These are phyloP conservation scores for Neocatenulostroma microsporum DNA, from an alignment of 2,329 filamentous ascomycete species.

Conservation along the genomic window DNA sequence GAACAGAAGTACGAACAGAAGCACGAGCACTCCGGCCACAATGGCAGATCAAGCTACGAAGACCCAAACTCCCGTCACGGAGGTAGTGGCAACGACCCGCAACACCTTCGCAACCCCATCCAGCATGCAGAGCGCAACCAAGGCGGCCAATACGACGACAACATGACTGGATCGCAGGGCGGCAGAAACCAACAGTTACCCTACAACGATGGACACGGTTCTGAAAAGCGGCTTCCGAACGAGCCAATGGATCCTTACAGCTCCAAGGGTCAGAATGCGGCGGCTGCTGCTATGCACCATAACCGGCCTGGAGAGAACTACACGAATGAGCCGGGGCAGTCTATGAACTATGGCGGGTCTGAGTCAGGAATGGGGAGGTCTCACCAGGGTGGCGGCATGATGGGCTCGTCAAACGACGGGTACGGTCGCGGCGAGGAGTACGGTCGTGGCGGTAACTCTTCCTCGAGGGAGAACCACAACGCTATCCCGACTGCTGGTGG, in stretches of 20 bases:
- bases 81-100: too few relatives aligned
- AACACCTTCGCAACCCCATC: conserved; percentile 2
- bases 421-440: too few relatives aligned
- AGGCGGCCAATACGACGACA: neutral
- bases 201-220: too few relatives aligned
- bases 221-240: conserved; percentile 4
- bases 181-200: too few relatives aligned
- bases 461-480: conserved; percentile 21
- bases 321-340: too few relatives aligned
- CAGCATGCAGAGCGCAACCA: neutral
- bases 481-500: conserved; percentile 24
- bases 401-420: conserved; percentile 11
- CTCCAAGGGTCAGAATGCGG: conserved; percentile 12
- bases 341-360: too few relatives aligned
- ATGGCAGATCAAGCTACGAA: too few relatives aligned
- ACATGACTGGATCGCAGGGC: conserved; percentile 1
- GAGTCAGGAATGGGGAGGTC: conserved; percentile 1
- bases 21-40: too few relatives aligned
- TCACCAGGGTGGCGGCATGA: conserved; percentile 6
- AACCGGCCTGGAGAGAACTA: too few relatives aligned
- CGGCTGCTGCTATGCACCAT: conserved; percentile 1
- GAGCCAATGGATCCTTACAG: conserved; percentile 15
- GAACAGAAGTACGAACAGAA: too few relatives aligned
- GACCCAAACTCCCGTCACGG: too few relatives aligned
- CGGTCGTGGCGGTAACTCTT: too few relatives aligned